phyloP scores from a whole-genome alignment of 2,329 filamentous ascomycete genomes.

The Hypomyces rosellus region DNA sequence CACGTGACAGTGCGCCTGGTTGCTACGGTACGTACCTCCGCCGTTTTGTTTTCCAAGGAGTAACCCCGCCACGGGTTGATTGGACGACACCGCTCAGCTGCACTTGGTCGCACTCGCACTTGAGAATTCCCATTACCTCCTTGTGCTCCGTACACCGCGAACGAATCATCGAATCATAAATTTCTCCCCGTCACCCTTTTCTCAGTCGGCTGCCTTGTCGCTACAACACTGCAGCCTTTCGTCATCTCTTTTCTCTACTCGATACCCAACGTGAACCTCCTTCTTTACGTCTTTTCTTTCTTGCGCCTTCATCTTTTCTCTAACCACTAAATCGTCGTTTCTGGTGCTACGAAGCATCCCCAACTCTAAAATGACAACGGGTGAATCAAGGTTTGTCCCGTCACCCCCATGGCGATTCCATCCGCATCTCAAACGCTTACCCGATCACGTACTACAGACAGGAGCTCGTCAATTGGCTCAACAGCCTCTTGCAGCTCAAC shows the following conservation, averaged over 20 bases:
- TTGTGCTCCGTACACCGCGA: constrained; percentile 11
- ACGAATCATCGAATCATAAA: constrained; percentile 16
- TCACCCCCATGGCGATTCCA: neutral
- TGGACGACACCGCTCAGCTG: constrained; percentile 26
- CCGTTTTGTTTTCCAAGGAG: constrained; percentile 16
- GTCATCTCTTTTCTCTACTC: constrained; percentile 2
- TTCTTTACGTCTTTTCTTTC: neutral
- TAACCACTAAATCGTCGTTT: constrained; percentile 11
- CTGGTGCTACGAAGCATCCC: neutral
- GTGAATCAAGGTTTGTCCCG: constrained; percentile 39
- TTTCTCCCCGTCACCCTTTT: constrained; percentile 15
- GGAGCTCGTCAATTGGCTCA: constrained; percentile 93
- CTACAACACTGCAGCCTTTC: constrained; percentile 10
- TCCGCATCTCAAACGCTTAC: constrained; percentile 14
- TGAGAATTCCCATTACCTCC: constrained; percentile 3
- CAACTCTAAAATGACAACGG: constrained; percentile 33
- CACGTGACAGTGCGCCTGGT: neutral
- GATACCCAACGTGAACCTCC: constrained; percentile 6
- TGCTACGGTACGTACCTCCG: neutral
- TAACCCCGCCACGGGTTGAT: constrained; percentile 31
- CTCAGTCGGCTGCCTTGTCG: constrained; percentile 7
- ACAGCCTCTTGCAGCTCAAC: constrained; percentile 96
- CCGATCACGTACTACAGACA: constrained; percentile 56
- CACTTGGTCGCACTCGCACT: constrained; percentile 11
- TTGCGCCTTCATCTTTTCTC: neutral